Conservation (phyloP, 345 rosid genomes). For the Eucalyptus virginea region DNA sequence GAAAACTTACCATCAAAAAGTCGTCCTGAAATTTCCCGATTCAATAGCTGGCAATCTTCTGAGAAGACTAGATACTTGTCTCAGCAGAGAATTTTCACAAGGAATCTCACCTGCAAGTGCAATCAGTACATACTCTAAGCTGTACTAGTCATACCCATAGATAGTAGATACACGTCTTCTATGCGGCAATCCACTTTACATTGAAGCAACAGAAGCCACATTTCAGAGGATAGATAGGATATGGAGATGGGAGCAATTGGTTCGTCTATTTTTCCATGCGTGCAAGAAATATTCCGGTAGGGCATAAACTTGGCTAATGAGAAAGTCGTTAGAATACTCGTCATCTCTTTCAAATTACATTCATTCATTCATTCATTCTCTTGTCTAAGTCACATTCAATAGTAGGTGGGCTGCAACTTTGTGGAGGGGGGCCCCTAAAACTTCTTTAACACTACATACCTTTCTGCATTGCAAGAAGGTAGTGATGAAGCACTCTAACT, state of each 20-base stretch:
- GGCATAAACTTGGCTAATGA: background rate
- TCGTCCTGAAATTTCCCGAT: conserved; percentile 92
- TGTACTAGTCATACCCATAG: background rate
- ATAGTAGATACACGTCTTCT: background rate
- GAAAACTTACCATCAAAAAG: conserved; percentile 73
- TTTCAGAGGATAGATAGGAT: background rate
- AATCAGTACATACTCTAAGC: background rate
- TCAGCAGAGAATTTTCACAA: conserved; percentile 78
- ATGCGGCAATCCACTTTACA: background rate
- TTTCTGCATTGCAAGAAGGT: conserved; percentile 84
- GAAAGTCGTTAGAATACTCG: background rate
- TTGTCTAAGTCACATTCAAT: background rate
- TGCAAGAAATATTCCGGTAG: background rate
- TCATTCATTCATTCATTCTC: background rate
- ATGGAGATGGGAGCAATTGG: background rate
- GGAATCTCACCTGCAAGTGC: conserved; percentile 73
- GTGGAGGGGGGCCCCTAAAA: background rate
- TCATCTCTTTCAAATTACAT: background rate
- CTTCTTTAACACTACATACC: conserved; percentile 20
- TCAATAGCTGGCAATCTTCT: conserved; percentile 94
- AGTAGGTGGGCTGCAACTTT: background rate
- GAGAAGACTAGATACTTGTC: conserved; percentile 88
- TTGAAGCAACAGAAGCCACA: background rate
- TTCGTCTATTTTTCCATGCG: background rate
- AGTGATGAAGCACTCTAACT: conserved; percentile 85